Percentiles rank a stretch among this genome's conserved stretches.
These are phyloP conservation scores for Microsporum canis DNA, from an alignment of 2,329 filamentous ascomycete species.

Conservation along the genomic window DNA sequence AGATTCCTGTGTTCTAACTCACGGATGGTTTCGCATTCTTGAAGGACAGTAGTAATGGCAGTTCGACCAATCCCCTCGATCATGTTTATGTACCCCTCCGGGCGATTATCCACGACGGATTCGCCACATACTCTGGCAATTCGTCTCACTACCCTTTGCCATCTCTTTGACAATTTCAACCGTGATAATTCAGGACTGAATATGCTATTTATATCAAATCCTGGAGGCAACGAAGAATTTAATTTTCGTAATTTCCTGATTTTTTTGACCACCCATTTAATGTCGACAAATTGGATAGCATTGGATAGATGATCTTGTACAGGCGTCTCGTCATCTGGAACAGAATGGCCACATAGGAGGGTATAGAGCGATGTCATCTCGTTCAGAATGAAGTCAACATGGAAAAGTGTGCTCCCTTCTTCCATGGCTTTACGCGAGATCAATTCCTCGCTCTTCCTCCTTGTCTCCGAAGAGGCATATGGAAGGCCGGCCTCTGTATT, in stretches of 20 bases:
- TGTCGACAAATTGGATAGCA: neutral
- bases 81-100: slow-evolving; percentile 6
- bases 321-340: slow-evolving; percentile 13
- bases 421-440: neutral
- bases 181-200: neutral
- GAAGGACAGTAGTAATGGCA: neutral
- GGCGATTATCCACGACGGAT: neutral
- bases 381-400: slow-evolving; percentile 19
- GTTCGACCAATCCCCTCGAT: neutral
- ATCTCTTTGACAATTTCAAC: neutral
- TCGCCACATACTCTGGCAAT: neutral
- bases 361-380: slow-evolving; percentile 19
- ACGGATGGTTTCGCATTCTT: neutral
- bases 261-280: neutral
- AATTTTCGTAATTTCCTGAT: neutral
- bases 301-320: slow-evolving; percentile 17
- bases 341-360: slow-evolving; percentile 7
- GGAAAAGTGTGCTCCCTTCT: slow-evolving; percentile 13
- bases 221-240: neutral
- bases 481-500: neutral
- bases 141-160: neutral
- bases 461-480: neutral
- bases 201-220: neutral
- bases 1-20: slow-evolving; percentile 13
- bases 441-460: neutral